A percentile compares a stretch with the other conserved stretches of the same genome.
phyloP scores from a whole-genome alignment of 1,284 basidiomycete genomes.

The Fomitopsis betulina region DNA sequence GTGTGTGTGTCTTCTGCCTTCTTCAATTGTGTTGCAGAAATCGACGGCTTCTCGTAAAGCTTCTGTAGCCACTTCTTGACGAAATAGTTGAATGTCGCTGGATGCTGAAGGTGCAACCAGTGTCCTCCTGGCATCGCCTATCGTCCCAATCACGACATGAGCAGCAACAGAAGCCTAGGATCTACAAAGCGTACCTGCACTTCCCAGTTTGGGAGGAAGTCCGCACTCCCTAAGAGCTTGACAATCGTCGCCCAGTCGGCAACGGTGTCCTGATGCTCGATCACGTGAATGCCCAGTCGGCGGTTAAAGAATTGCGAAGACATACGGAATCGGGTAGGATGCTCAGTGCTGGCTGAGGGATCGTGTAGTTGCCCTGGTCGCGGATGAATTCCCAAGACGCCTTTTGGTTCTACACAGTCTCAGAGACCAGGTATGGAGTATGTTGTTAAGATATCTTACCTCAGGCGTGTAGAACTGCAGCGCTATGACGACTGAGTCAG shows the following conservation, averaged over 20 bases:
- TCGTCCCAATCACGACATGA: slow-evolving; percentile 5
- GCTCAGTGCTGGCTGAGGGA: slow-evolving; percentile 52
- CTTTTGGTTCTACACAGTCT: slow-evolving; percentile 43
- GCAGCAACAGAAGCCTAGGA: slow-evolving; percentile 5
- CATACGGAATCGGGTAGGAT: slow-evolving; percentile 50
- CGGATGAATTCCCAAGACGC: slow-evolving; percentile 46
- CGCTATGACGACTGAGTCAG: slow-evolving; percentile 3
- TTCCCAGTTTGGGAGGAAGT: slow-evolving; percentile 47
- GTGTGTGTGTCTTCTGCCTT: background rate
- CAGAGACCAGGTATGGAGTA: background rate
- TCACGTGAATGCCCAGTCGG: background rate
- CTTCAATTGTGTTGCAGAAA: background rate
- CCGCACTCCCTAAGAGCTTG: slow-evolving; percentile 36
- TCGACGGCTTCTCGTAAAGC: background rate
- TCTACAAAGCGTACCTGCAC: slow-evolving; percentile 37
- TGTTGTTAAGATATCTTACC: slow-evolving; percentile 25
- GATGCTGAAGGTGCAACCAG: slow-evolving; percentile 59
- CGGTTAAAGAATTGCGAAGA: background rate
- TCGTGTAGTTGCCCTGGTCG: slow-evolving; percentile 52
- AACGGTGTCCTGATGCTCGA: slow-evolving; percentile 46
- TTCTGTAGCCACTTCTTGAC: slow-evolving; percentile 36
- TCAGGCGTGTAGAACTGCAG: slow-evolving; percentile 24
- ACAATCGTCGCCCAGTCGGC: slow-evolving; percentile 51
- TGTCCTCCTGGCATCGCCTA: slow-evolving; percentile 48
- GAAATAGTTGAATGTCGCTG: slow-evolving; percentile 42